These are phyloP conservation scores for Termitomyces sp. DNA, from an alignment of 768 basidiomycete genomes.

Conservation along the genomic window DNA sequence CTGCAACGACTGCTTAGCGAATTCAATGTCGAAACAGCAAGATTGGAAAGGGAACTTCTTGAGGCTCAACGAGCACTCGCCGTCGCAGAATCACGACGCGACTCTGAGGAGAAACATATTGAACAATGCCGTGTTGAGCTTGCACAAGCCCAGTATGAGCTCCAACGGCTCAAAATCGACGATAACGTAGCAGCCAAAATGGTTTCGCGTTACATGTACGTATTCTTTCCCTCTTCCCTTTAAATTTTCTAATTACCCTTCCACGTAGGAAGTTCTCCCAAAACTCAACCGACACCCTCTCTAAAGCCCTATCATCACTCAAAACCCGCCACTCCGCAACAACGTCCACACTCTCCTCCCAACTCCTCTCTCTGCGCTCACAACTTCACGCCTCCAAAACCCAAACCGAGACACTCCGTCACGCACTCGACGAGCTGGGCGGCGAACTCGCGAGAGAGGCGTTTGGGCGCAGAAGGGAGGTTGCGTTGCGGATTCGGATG, in stretches of 20 bases:
- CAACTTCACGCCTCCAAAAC: slow-evolving; percentile 40
- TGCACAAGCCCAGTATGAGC: slow-evolving; percentile 42
- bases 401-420: slow-evolving; percentile 47
- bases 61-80: slow-evolving; percentile 43
- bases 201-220: slow-evolving; percentile 84
- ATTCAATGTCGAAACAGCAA: slow-evolving; percentile 45
- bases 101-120: slow-evolving; percentile 41
- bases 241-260: neutral
- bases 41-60: slow-evolving; percentile 39
- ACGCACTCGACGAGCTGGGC: slow-evolving; percentile 64
- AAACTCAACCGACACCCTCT: slow-evolving; percentile 62
- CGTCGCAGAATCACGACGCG: slow-evolving; percentile 34
- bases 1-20: slow-evolving; percentile 48
- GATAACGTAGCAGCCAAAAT: slow-evolving; percentile 78
- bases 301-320: slow-evolving; percentile 54
- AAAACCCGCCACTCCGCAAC: slow-evolving; percentile 64
- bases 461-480: slow-evolving; percentile 70
- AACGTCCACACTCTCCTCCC: slow-evolving; percentile 48
- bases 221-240: slow-evolving; percentile 6
- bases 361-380: slow-evolving; percentile 41
- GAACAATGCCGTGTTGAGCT: slow-evolving; percentile 44
- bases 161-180: slow-evolving; percentile 56
- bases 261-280: slow-evolving; percentile 77
- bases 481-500: slow-evolving; percentile 59
- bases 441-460: slow-evolving; percentile 69